These are phyloP conservation scores for Leishmania gerbilli DNA, from an alignment of 208 protist species.

Conservation along the genomic window DNA sequence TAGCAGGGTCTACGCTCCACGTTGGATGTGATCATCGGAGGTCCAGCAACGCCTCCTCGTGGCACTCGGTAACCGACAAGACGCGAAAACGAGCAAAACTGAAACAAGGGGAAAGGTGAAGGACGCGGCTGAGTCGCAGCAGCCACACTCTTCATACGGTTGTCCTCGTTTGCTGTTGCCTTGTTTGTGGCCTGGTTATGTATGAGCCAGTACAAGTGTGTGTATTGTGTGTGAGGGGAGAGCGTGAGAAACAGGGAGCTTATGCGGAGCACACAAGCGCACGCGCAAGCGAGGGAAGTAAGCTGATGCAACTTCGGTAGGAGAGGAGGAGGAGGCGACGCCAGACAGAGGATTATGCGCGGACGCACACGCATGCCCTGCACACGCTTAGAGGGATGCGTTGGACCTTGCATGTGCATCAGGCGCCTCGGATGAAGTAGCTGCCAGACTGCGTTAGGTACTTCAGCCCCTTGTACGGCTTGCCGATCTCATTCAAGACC, in stretches of 20 bases:
- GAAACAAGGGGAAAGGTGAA: neutral
- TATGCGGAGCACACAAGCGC: neutral
- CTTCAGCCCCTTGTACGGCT: constrained; percentile 91
- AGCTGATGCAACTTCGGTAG: neutral
- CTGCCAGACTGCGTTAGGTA: constrained; percentile 78
- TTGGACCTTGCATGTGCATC: constrained; percentile 4
- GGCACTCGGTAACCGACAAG: neutral
- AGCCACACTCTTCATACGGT: neutral
- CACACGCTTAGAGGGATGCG: neutral
- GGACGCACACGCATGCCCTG: neutral
- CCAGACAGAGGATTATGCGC: neutral
- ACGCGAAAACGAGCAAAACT: neutral
- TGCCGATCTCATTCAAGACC: constrained; percentile 73
- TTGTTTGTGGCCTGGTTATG: neutral
- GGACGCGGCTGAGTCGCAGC: neutral
- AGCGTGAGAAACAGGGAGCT: neutral
- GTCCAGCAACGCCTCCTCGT: neutral
- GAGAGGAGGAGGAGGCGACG: neutral
- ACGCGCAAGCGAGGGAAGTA: neutral
- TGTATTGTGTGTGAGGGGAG: neutral
- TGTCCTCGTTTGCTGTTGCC: neutral
- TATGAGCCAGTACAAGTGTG: neutral
- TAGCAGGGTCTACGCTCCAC: neutral
- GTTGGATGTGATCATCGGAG: neutral
- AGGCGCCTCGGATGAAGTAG: constrained; percentile 80